phyloP scores from a whole-genome alignment of 2,329 filamentous ascomycete genomes.

The Fusarium tanahbumbuense region DNA sequence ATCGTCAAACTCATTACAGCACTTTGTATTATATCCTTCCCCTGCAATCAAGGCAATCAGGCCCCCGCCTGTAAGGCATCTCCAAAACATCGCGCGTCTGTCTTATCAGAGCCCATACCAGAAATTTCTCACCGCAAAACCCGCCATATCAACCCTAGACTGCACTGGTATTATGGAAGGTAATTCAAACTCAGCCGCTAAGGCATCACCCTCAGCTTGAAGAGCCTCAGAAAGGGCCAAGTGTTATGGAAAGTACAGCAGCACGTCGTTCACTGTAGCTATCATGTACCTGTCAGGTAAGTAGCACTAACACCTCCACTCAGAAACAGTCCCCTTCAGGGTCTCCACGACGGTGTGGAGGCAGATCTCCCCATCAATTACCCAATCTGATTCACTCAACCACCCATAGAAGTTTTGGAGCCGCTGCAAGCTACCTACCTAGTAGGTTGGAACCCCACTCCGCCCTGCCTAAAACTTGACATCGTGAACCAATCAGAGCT shows the following conservation, averaged over 20 bases:
- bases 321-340: slow-evolving; percentile 27
- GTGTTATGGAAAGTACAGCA: slow-evolving; percentile 25
- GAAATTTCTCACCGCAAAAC: slow-evolving; percentile 25
- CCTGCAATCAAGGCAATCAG: neutral
- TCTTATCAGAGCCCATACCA: slow-evolving; percentile 34
- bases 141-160: slow-evolving; percentile 12
- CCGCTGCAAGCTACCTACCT: neutral
- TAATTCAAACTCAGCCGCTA: slow-evolving; percentile 22
- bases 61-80: neutral
- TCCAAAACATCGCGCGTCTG: slow-evolving; percentile 30
- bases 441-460: slow-evolving; percentile 19
- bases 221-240: slow-evolving; percentile 30
- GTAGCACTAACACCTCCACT: slow-evolving; percentile 1
- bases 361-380: slow-evolving; percentile 29
- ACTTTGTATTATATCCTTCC: slow-evolving; percentile 7
- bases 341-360: slow-evolving; percentile 37
- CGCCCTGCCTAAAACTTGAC: slow-evolving; percentile 9
- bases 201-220: slow-evolving; percentile 17
- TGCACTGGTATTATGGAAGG: no score
- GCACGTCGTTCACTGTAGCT: slow-evolving; percentile 25
- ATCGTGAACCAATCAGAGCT: slow-evolving; percentile 36
- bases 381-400: slow-evolving; percentile 35
- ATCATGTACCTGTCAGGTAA: slow-evolving; percentile 23
- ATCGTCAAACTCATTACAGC: neutral
- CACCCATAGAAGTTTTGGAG: slow-evolving; percentile 34